Conservation (phyloP, 202 grass and related monocot species). For the Brachypodium distachyon region DNA sequence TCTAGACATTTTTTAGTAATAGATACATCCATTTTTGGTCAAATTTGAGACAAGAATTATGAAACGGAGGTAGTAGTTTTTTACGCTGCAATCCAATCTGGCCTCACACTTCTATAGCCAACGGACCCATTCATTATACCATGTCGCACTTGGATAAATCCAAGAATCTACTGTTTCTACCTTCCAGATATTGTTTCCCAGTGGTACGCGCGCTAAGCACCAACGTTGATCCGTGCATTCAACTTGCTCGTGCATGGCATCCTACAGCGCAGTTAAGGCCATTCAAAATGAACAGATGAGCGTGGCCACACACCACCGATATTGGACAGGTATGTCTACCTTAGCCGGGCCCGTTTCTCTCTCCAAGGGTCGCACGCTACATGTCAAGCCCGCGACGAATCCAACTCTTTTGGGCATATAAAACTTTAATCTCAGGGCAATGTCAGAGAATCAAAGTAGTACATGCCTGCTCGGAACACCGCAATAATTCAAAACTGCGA, state of each 20-base stretch:
- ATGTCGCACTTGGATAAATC: not conserved
- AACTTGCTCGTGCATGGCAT: not conserved
- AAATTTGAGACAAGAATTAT: too few relatives aligned
- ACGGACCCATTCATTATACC: too few relatives aligned
- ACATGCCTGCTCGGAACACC: too few relatives aligned
- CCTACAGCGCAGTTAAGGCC: slow-evolving; percentile 30
- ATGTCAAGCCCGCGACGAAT: not conserved
- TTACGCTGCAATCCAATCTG: too few relatives aligned
- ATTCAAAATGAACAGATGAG: slow-evolving; percentile 15
- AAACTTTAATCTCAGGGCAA: not conserved
- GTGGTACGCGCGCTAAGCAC: not conserved
- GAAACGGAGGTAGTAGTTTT: too few relatives aligned
- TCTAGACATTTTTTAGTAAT: too few relatives aligned
- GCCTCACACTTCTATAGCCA: too few relatives aligned
- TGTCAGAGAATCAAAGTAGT: too few relatives aligned
- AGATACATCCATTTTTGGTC: too few relatives aligned
- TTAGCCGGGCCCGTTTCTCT: not conserved
- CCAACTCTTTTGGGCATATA: not conserved
- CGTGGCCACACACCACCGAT: slow-evolving; percentile 24
- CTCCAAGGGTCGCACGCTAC: slow-evolving; percentile 7
- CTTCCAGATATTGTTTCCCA: not conserved
- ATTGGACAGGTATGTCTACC: slow-evolving; percentile 34
- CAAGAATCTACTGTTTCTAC: not conserved
- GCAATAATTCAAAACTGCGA: too few relatives aligned
- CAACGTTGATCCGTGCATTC: not conserved